Percentiles rank a stretch among this genome's conserved stretches.
Evolutionary conservation across 768 basidiomycete genomes (phyloP).

Genomic region (Mycena pura): DNA sequence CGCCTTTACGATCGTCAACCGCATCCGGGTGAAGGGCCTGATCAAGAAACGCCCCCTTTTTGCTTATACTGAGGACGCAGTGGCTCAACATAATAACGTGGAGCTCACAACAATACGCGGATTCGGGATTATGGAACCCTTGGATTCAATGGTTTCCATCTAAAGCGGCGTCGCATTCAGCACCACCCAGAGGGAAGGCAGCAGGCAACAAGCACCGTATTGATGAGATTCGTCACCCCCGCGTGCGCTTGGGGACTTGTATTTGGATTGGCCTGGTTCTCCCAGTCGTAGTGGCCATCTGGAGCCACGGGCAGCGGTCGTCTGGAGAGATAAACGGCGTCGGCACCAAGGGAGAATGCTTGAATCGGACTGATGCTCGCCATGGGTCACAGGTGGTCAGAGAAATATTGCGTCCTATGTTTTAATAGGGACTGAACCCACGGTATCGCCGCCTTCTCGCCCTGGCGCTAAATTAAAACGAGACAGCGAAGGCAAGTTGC

Average conservation of each 20-base stretch:
- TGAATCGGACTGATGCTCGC: constrained; percentile 31
- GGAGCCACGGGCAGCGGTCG: constrained; percentile 48
- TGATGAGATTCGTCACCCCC: constrained; percentile 40
- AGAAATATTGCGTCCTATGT: not conserved
- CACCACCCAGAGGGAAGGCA: not conserved
- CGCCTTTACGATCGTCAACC: constrained; percentile 51
- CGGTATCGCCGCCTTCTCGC: not conserved
- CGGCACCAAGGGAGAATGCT: constrained; percentile 37
- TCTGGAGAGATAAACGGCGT: constrained; percentile 42
- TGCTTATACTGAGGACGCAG: not conserved
- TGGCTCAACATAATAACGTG: not conserved
- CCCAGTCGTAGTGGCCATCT: constrained; percentile 53
- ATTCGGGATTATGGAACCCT: constrained; percentile 33
- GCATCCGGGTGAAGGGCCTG: constrained; percentile 38
- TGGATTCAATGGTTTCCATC: constrained; percentile 30
- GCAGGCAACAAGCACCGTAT: constrained; percentile 20
- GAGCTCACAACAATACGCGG: constrained; percentile 32
- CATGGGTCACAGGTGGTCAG: constrained; percentile 1
- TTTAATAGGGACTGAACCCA: too few relatives aligned
- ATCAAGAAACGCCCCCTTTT: constrained; percentile 40
- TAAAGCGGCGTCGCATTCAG: too few relatives aligned
- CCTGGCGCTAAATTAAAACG: not conserved
- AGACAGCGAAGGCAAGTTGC: not conserved
- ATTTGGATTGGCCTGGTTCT: constrained; percentile 40
- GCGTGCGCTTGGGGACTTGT: constrained; percentile 41